A percentile compares a stretch with the other conserved stretches of the same genome.
phyloP scores from a whole-genome alignment of 2,329 filamentous ascomycete species.

The Colletotrichum lentis region DNA sequence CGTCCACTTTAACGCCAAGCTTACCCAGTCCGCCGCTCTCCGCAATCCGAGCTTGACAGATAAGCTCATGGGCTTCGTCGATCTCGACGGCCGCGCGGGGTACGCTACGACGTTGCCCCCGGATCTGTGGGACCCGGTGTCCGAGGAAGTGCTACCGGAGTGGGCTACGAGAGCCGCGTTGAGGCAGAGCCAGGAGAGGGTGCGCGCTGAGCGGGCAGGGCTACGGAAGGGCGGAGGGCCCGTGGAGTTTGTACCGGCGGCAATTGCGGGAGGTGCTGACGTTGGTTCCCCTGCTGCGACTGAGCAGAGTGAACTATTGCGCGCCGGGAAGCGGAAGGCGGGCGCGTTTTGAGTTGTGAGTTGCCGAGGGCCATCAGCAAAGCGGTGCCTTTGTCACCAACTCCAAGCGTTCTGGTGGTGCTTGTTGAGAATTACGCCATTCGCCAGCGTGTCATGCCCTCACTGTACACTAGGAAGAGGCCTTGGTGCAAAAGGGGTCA shows the following conservation, averaged over 20 bases:
- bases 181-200: constrained; percentile 57
- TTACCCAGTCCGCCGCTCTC: constrained; percentile 72
- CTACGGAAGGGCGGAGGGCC: constrained; percentile 53
- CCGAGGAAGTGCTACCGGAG: constrained; percentile 57
- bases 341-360: constrained; percentile 37
- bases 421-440: background rate
- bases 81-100: constrained; percentile 60
- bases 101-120: constrained; percentile 69
- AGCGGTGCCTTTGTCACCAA: background rate
- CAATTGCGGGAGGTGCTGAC: constrained; percentile 8
- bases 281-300: constrained; percentile 30
- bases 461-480: background rate
- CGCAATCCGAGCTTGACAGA: constrained; percentile 77
- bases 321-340: constrained; percentile 48
- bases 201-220: constrained; percentile 56
- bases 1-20: constrained; percentile 79
- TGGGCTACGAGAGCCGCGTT: constrained; percentile 62
- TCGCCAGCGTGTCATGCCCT: background rate
- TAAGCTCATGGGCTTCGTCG: constrained; percentile 75
- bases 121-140: constrained; percentile 65
- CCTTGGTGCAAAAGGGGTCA: background rate
- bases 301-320: constrained; percentile 41
- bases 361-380: background rate
- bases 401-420: background rate
- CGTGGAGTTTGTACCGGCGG: constrained; percentile 60